Evolutionary conservation across 345 rosid genomes (phyloP), one percentile per base, ranked within the genome.

Genomic region (Salix udensis): DNA sequence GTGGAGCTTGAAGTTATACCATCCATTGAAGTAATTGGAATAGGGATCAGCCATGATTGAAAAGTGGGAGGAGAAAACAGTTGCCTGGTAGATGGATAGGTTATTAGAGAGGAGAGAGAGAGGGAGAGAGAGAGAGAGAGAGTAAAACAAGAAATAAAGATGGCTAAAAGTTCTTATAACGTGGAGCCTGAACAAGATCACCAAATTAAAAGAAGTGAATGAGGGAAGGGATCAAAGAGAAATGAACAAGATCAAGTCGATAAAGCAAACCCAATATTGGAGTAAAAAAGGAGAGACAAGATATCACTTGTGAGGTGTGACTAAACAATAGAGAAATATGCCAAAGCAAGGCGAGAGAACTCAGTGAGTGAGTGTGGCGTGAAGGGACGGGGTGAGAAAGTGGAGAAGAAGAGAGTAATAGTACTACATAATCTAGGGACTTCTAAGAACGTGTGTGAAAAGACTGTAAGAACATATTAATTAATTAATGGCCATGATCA

Each of bases 41-140:
- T 78, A 84, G 48, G 95, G 95, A 84, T 92, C 88, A 77, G 91
- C 84, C 97, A 89, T 90, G 82, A 80, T 75, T 72, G 82, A 65
- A 77, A 77, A 67, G 19, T 70, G 23, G 68, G 74, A 73, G 77
- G 72, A 65, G 44, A 36, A 77, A 77, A 53, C 42, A 52, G 77
- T 71, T 61, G 10, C 62, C 16, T 31, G 60, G 60, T 68, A 79
- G 75, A 73, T 67, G 80, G 78, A 65, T 69, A 76, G 75, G 77
- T 55, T 77, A 72, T 72, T 71, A 70, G 76, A 70, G 53, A 66
- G 39, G 77, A 78, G 75, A 74, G 82, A 53, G 14, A 70, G 68
- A 61, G 71, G 73, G 74, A 82, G 85, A 68, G 65, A 53, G 14
- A 70, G 68, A 61, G 71, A 70, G 65, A 53, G 14, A 71, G 68